A percentile compares a stretch with the other conserved stretches of the same genome.
These are phyloP conservation scores for Protostelium mycophagum DNA, from an alignment of 78 protist genomes.

Conservation along the genomic window DNA sequence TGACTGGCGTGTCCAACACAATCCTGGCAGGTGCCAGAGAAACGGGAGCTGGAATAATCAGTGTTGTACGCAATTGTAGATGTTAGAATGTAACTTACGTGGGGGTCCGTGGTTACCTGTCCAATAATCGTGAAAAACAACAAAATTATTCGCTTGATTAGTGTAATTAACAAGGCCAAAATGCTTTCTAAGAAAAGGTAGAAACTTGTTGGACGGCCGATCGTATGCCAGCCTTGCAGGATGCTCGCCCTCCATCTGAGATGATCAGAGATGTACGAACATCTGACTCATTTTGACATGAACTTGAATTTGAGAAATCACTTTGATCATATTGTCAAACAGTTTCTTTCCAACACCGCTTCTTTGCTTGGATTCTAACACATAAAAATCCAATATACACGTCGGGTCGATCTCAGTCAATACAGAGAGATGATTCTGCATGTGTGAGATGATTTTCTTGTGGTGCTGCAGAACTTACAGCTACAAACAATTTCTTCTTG, in stretches of 20 bases:
- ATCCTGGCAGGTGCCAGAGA: too few relatives aligned
- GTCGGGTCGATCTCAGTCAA: neutral
- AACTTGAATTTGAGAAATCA: neutral
- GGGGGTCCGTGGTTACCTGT: neutral
- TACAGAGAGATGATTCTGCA: neutral
- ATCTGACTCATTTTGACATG: too few relatives aligned
- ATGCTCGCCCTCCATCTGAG: conserved; percentile 1
- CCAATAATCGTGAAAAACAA: conserved; percentile 37
- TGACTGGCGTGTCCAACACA: too few relatives aligned
- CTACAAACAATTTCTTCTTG: neutral
- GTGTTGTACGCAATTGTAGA: too few relatives aligned
- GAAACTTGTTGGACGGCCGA: conserved; percentile 63
- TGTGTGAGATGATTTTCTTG: neutral
- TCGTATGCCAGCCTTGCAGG: conserved; percentile 49
- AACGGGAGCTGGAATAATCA: too few relatives aligned
- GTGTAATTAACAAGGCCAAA: conserved; percentile 9
- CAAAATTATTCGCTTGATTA: conserved; percentile 53
- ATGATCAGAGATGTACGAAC: too few relatives aligned
- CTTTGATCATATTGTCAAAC: neutral
- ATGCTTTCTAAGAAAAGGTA: conserved; percentile 56
- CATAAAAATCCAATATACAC: neutral
- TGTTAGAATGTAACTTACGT: neutral
- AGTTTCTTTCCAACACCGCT: neutral
- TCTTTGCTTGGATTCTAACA: neutral
- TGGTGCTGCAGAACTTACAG: neutral